phyloP scores from a whole-genome alignment of 192 early-diverging fungal species.

The Rhizoclosmatium sp. region DNA sequence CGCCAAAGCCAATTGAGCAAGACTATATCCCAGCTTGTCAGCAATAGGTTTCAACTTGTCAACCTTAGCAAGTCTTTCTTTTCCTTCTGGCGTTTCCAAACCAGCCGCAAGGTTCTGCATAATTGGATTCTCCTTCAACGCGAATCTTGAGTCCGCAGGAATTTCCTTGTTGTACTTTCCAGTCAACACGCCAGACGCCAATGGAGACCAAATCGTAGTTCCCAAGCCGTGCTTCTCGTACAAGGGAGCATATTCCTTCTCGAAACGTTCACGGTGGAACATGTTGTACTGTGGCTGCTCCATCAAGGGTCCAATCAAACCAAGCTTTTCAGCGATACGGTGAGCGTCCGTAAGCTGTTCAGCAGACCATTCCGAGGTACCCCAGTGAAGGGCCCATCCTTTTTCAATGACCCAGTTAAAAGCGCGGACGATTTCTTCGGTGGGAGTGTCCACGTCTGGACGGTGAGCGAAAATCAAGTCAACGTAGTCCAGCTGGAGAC shows the following conservation, averaged over 20 bases:
- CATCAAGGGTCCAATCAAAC: conserved; percentile 60
- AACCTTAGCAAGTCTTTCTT: conserved; percentile 72
- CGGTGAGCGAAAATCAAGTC: conserved; percentile 78
- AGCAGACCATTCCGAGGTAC: conserved; percentile 77
- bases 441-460: conserved; percentile 75
- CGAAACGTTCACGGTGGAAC: conserved; percentile 72
- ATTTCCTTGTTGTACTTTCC: conserved; percentile 79
- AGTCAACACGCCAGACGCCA: conserved; percentile 65
- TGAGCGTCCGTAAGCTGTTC: conserved; percentile 80
- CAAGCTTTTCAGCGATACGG: conserved; percentile 69
- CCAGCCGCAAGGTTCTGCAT: conserved; percentile 64
- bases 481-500: conserved; percentile 78
- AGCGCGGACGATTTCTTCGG: conserved; percentile 85
- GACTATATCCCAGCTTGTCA: conserved; percentile 61
- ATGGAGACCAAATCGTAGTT: conserved; percentile 79
- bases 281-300: conserved; percentile 88
- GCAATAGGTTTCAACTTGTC: conserved; percentile 64
- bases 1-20: conserved; percentile 74
- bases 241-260: conserved; percentile 64
- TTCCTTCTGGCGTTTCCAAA: conserved; percentile 70
- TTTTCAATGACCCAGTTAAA: conserved; percentile 84
- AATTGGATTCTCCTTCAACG: conserved; percentile 62
- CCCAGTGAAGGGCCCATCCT: conserved; percentile 85
- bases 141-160: conserved; percentile 70
- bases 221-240: conserved; percentile 75